Conservation (phyloP, 176 grass and related monocot species). For the Phoenix dactylifera region DNA sequence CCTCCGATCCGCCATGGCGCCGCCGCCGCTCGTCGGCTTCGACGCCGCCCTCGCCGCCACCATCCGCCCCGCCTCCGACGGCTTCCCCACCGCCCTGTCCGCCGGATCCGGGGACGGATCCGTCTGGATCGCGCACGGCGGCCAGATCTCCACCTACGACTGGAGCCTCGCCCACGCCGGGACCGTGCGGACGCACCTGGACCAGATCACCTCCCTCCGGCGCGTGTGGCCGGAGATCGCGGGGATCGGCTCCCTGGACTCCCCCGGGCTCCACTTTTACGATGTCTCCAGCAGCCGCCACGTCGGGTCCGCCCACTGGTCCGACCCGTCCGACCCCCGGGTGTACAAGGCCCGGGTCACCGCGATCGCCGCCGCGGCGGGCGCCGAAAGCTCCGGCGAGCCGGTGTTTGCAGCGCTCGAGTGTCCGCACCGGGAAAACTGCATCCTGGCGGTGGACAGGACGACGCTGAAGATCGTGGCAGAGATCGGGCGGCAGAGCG, state of each 20-base stretch:
- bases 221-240: constrained; percentile 34
- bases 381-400: constrained; percentile 18
- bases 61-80: constrained; percentile 53
- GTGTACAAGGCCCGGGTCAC: constrained; percentile 55
- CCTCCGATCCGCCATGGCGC: constrained; percentile 44
- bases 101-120: constrained; percentile 47
- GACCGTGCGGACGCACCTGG: constrained; percentile 66
- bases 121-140: constrained; percentile 67
- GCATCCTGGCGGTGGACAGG: constrained; percentile 63
- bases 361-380: constrained; percentile 34
- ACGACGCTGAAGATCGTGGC: constrained; percentile 40
- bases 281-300: constrained; percentile 42
- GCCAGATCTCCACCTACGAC: constrained; percentile 52
- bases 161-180: constrained; percentile 34
- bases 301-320: constrained; percentile 54
- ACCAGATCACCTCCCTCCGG: constrained; percentile 48
- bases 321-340: constrained; percentile 50
- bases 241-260: constrained; percentile 33
- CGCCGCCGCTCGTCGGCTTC: constrained; percentile 71
- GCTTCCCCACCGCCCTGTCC: constrained; percentile 52
- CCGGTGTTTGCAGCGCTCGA: constrained; percentile 72
- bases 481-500: constrained; percentile 84
- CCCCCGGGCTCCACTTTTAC: constrained; percentile 67
- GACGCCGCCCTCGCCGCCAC: constrained; percentile 43
- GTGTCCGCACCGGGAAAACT: constrained; percentile 68